Evolutionary conservation across 1,139 yeast species (phyloP).

Genomic region (Torulaspora pretoriensis): DNA sequence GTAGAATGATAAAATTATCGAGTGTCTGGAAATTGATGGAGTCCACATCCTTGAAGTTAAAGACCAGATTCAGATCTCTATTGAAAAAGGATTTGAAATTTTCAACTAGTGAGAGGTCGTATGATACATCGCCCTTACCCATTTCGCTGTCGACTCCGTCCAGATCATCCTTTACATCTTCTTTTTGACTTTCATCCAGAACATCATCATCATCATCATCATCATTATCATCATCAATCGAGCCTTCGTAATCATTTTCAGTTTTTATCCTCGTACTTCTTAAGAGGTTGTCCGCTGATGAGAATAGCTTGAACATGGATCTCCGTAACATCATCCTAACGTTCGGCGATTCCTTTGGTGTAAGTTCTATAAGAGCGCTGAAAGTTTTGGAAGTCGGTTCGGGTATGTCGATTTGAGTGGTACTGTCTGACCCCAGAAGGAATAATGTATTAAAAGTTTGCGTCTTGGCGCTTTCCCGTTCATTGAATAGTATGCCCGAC

Average conservation of each 20-base stretch:
- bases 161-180: constrained; percentile 9
- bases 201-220: constrained; percentile 6
- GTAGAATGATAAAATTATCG: constrained; percentile 30
- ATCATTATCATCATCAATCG: constrained; percentile 5
- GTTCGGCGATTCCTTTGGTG: constrained; percentile 37
- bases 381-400: constrained; percentile 15
- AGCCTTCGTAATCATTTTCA: constrained; percentile 6
- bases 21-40: constrained; percentile 30
- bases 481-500: constrained; percentile 22
- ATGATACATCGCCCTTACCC: constrained; percentile 23
- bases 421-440: constrained; percentile 35
- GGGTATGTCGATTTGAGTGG: constrained; percentile 29
- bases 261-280: constrained; percentile 6
- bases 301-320: constrained; percentile 34
- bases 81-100: constrained; percentile 29
- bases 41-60: constrained; percentile 36
- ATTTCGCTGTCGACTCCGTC: constrained; percentile 1
- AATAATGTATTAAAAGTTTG: constrained; percentile 30
- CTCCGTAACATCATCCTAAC: constrained; percentile 37
- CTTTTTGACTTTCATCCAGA: constrained; percentile 1
- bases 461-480: constrained; percentile 3
- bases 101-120: constrained; percentile 33
- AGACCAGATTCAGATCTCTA: constrained; percentile 28
- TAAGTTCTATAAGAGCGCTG: constrained; percentile 29
- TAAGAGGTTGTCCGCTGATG: constrained; percentile 25